Conservation (phyloP, 2,329 filamentous ascomycete species). For the Aureobasidium zeae region DNA sequence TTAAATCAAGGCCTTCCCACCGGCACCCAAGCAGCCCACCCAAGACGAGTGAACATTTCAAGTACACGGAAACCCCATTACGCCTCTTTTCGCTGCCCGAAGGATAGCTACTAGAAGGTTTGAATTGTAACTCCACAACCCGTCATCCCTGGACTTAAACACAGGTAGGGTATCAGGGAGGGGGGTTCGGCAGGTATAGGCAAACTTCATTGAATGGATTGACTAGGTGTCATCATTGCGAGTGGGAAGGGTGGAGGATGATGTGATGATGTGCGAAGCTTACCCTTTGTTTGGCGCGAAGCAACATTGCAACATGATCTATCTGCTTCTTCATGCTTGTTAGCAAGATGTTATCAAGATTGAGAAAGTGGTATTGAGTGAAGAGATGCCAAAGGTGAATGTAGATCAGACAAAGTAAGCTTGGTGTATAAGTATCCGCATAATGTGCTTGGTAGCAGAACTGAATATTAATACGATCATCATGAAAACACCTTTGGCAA, state of each 20-base stretch:
- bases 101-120: slow-evolving; percentile 3
- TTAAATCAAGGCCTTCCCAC: slow-evolving; percentile 31
- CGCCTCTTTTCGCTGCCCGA: slow-evolving; percentile 18
- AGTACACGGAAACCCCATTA: slow-evolving; percentile 29
- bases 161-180: slow-evolving; percentile 31
- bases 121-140: slow-evolving; percentile 31
- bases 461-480: slow-evolving; percentile 34
- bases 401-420: slow-evolving; percentile 32
- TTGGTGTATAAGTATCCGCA: slow-evolving; percentile 30
- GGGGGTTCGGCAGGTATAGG: slow-evolving; percentile 26
- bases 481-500: slow-evolving; percentile 21
- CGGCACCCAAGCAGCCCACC: slow-evolving; percentile 27
- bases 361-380: background rate
- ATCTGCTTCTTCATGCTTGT: slow-evolving; percentile 4
- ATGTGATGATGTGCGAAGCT: slow-evolving; percentile 11
- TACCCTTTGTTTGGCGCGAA: slow-evolving; percentile 19
- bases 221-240: slow-evolving; percentile 31
- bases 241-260: background rate
- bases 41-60: slow-evolving; percentile 28
- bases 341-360: slow-evolving; percentile 10
- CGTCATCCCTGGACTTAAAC: slow-evolving; percentile 27
- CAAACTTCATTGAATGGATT: slow-evolving; percentile 35
- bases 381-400: slow-evolving; percentile 10
- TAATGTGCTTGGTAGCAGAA: slow-evolving; percentile 32
- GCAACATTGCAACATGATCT: too few species aligned